Evolutionary conservation across 2,329 filamentous ascomycete species (phyloP).

Genomic region (Neofusicoccum sp.): DNA sequence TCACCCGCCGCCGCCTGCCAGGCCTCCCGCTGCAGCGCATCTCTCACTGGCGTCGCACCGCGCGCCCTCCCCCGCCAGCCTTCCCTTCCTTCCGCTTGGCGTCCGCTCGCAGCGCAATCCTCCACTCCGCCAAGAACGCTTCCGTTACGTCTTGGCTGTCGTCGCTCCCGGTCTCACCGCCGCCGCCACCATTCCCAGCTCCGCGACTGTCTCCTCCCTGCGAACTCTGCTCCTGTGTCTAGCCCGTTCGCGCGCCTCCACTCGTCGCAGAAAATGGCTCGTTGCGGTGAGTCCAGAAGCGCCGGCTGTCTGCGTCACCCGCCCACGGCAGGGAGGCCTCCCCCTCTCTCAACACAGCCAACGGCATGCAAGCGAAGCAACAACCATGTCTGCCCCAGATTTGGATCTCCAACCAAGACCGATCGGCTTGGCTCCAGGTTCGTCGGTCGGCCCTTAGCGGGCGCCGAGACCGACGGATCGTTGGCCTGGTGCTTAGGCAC

Average conservation of each 20-base stretch:
- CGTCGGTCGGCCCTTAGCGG: not conserved
- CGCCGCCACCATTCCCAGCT: not conserved
- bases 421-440: slow-evolving; percentile 7
- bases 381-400: slow-evolving; percentile 9
- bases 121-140: not conserved
- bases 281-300: not conserved
- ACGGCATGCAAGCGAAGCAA: not conserved
- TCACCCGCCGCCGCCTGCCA: not conserved
- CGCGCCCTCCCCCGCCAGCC: not conserved
- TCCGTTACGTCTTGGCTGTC: slow-evolving; percentile 2
- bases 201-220: not conserved
- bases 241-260: not conserved
- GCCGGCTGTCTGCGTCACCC: not conserved
- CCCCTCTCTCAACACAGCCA: not conserved
- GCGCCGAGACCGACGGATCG: slow-evolving; percentile 12
- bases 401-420: slow-evolving; percentile 13
- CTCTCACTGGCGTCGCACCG: not conserved
- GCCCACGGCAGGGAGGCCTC: not conserved
- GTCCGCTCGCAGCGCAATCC: not conserved
- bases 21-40: not conserved
- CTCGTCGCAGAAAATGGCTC: not conserved
- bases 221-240: not conserved
- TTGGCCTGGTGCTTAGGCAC: not conserved
- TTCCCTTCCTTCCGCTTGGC: not conserved
- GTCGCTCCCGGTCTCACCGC: not conserved